Percentiles rank a stretch among this genome's conserved stretches.
Evolutionary conservation across 2,329 filamentous ascomycete genomes (phyloP).

Genomic region (Aspergillus jensenii): DNA sequence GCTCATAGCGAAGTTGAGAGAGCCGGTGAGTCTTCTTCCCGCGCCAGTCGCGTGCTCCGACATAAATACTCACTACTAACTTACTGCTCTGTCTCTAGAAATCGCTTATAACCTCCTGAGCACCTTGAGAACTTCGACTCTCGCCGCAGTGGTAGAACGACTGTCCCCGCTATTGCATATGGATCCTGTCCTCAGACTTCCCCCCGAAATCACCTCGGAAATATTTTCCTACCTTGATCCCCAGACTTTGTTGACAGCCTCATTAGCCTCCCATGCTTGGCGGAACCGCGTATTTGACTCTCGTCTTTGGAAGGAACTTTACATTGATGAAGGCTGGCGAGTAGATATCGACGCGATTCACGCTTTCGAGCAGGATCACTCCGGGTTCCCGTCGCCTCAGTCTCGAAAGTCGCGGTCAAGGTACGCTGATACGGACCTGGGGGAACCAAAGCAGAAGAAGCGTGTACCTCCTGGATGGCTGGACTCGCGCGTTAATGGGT

Average conservation of each 20-base stretch:
- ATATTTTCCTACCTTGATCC: conserved; percentile 85
- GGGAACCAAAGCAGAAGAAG: conserved; percentile 55
- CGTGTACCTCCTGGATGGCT: conserved; percentile 48
- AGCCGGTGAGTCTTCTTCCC: conserved; percentile 47
- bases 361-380: conserved; percentile 60
- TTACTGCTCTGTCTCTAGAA: conserved; percentile 53
- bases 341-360: conserved; percentile 65
- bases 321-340: conserved; percentile 83
- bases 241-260: conserved; percentile 74
- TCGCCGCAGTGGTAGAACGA: conserved; percentile 76
- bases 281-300: conserved; percentile 77
- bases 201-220: conserved; percentile 85
- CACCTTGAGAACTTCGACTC: conserved; percentile 74
- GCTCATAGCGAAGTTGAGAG: conserved; percentile 54
- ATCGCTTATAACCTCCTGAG: conserved; percentile 76
- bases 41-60: conserved; percentile 9
- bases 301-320: conserved; percentile 81
- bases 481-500: conserved; percentile 37
- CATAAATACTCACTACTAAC: conserved; percentile 16
- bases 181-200: conserved; percentile 82
- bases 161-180: conserved; percentile 85
- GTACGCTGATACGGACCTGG: conserved; percentile 48
- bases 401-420: conserved; percentile 49
- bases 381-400: conserved; percentile 35
- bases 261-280: conserved; percentile 78